These are phyloP conservation scores for Euphrasia arctica DNA, from an alignment of 305 asterid species.

Conservation along the genomic window DNA sequence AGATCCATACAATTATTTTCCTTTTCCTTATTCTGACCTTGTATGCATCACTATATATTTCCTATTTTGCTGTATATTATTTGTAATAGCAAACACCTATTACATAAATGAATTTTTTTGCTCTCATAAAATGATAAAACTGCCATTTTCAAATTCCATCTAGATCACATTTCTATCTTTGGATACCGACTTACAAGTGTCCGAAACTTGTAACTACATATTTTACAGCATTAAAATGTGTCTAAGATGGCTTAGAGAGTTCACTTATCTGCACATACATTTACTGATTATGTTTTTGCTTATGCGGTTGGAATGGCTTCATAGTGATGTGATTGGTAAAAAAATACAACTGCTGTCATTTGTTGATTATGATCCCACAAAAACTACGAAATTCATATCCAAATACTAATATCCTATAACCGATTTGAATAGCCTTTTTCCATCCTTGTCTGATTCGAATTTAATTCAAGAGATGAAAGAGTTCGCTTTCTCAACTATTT, in stretches of 20 bases:
- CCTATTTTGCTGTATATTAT: too few relatives aligned
- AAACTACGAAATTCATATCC: not conserved
- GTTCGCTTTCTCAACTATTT: not conserved
- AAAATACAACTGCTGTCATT: slow-evolving; percentile 10
- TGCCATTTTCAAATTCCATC: too few relatives aligned
- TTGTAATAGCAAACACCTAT: too few relatives aligned
- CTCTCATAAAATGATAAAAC: not conserved
- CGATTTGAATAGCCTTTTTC: slow-evolving; percentile 4
- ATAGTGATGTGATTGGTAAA: slow-evolving; percentile 13
- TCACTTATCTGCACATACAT: not conserved
- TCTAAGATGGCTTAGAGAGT: not conserved
- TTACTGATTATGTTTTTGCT: not conserved
- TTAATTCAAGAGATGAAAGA: slow-evolving; percentile 1
- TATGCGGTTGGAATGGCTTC: slow-evolving; percentile 12
- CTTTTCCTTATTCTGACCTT: too few relatives aligned
- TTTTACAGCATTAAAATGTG: slow-evolving; percentile 3
- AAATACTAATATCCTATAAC: not conserved
- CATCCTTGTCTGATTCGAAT: slow-evolving; percentile 10
- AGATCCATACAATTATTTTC: too few relatives aligned
- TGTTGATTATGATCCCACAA: not conserved
- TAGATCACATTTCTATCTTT: not conserved
- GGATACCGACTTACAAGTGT: slow-evolving; percentile 9
- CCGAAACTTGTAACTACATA: not conserved
- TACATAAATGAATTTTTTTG: not conserved
- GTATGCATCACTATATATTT: too few relatives aligned